A percentile compares a stretch with the other conserved stretches of the same genome.
Evolutionary conservation across 2,329 filamentous ascomycete genomes (phyloP).

Genomic region (Xylaria hypoxylon): DNA sequence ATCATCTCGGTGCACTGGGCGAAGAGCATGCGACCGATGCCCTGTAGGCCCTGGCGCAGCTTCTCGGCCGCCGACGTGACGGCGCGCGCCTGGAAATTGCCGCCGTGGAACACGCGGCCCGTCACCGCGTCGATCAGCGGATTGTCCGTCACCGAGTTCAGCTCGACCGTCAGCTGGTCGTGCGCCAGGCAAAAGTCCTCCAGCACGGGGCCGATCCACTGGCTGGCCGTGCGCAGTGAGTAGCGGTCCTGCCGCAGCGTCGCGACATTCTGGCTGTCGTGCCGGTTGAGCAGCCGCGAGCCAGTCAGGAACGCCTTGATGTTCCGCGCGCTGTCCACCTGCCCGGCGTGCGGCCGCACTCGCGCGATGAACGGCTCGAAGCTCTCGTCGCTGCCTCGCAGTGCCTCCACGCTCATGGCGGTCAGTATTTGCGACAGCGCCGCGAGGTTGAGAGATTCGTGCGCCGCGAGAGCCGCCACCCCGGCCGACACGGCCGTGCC

Average conservation of each 20-base stretch:
- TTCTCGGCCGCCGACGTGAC: conserved; percentile 76
- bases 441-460: conserved; percentile 64
- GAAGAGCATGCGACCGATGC: conserved; percentile 72
- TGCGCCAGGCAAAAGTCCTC: conserved; percentile 71
- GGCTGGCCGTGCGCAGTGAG: conserved; percentile 70
- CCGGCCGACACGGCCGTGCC: conserved; percentile 59
- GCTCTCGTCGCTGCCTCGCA: conserved; percentile 67
- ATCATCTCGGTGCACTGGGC: conserved; percentile 72
- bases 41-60: conserved; percentile 61
- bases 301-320: conserved; percentile 63
- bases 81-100: conserved; percentile 74
- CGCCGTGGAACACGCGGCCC: conserved; percentile 66
- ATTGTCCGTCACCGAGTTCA: conserved; percentile 77
- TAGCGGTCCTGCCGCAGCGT: conserved; percentile 73
- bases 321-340: conserved; percentile 68
- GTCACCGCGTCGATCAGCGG: conserved; percentile 67
- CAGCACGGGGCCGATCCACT: conserved; percentile 76
- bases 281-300: conserved; percentile 57
- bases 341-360: conserved; percentile 70
- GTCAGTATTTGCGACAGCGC: conserved; percentile 69
- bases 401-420: conserved; percentile 70
- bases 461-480: conserved; percentile 59
- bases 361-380: conserved; percentile 69
- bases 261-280: conserved; percentile 44
- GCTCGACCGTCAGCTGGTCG: conserved; percentile 67